A percentile compares a stretch with the other conserved stretches of the same genome.
phyloP scores from a whole-genome alignment of 345 rosid species.

The Fremontodendron californicum region DNA sequence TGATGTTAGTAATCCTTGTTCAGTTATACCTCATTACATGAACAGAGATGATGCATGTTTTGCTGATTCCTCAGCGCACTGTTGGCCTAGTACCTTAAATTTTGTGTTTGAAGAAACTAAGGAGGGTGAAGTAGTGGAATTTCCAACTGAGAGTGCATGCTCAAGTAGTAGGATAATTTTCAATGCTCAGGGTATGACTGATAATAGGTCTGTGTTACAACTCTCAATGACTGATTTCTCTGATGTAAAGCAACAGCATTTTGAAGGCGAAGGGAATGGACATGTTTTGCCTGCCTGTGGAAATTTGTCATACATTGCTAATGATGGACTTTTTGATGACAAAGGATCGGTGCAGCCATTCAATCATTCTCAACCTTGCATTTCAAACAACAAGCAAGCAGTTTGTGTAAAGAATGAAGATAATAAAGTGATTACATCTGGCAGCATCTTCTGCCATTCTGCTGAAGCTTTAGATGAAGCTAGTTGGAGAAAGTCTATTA shows the following conservation, averaged over 20 bases:
- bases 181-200: conserved; percentile 28
- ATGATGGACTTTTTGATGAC: conserved; percentile 25
- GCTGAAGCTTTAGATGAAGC: conserved; percentile 22
- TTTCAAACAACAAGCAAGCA: conserved; percentile 21
- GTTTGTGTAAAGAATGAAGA: conserved; percentile 25
- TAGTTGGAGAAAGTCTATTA: conserved; percentile 14
- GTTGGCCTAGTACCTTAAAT: conserved; percentile 17
- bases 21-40: conserved; percentile 31
- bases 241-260: conserved; percentile 29
- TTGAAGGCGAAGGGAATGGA: conserved; percentile 30
- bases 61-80: conserved; percentile 23
- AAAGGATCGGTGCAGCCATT: conserved; percentile 23
- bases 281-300: conserved; percentile 27
- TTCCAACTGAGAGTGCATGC: conserved; percentile 37
- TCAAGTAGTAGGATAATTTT: conserved; percentile 28
- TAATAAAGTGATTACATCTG: conserved; percentile 23
- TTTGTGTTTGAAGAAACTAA: conserved; percentile 35
- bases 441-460: conserved; percentile 27
- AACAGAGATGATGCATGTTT: conserved; percentile 19
- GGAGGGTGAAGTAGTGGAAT: conserved; percentile 38
- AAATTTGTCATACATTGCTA: conserved; percentile 27
- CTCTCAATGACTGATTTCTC: conserved; percentile 29
- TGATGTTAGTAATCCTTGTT: conserved; percentile 28
- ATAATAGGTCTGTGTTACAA: conserved; percentile 30
- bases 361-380: conserved; percentile 21